A percentile compares a stretch with the other conserved stretches of the same genome.
phyloP scores from a whole-genome alignment of 352 stramenopile species.

The Globisporangium barbulae region DNA sequence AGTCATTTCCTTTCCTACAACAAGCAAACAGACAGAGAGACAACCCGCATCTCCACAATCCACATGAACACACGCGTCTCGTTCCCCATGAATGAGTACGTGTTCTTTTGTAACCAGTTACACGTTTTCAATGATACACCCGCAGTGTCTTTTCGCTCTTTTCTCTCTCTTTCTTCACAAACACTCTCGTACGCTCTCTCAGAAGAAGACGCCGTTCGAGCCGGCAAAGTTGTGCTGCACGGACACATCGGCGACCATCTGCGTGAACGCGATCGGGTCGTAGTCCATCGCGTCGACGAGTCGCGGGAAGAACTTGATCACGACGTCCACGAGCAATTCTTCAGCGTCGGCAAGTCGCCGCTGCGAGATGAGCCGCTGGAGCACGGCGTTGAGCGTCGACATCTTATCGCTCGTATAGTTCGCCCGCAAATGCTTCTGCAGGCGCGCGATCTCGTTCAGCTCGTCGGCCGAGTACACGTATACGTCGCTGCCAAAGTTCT shows the following conservation, averaged over 20 bases:
- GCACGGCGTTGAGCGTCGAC: slow-evolving; percentile 16
- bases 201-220: slow-evolving; percentile 13
- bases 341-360: slow-evolving; percentile 42
- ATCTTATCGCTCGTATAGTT: slow-evolving; percentile 8
- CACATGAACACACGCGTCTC: too few species aligned
- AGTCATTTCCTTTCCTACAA: too few species aligned
- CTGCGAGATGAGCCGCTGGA: slow-evolving; percentile 37
- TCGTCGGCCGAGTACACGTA: slow-evolving; percentile 85
- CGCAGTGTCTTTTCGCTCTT: not conserved
- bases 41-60: too few species aligned
- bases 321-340: slow-evolving; percentile 59
- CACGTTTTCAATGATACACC: slow-evolving; percentile 9
- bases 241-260: slow-evolving; percentile 48
- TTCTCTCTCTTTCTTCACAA: not conserved
- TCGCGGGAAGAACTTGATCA: slow-evolving; percentile 57
- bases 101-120: slow-evolving; percentile 3
- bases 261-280: slow-evolving; percentile 67
- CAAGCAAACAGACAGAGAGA: too few species aligned
- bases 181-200: not conserved
- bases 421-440: slow-evolving; percentile 54
- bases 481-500: slow-evolving; percentile 50
- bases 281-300: slow-evolving; percentile 82
- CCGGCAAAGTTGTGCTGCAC: slow-evolving; percentile 1
- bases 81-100: slow-evolving; percentile 8
- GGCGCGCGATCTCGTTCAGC: slow-evolving; percentile 43